Conservation (phyloP, 2,329 filamentous ascomycete genomes). For the Beauveria brongniartii region DNA sequence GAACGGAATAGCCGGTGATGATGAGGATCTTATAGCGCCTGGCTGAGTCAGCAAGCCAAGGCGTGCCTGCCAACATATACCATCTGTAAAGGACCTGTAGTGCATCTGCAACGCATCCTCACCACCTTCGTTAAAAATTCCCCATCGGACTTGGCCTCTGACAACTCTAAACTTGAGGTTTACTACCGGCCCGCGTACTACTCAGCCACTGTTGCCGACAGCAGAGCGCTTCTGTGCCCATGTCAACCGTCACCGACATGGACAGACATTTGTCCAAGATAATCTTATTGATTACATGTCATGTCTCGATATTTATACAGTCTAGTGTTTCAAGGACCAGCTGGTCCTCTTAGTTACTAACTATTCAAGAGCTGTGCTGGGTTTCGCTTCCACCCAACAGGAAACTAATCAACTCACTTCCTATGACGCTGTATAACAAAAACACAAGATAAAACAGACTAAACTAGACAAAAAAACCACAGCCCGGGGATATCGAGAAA, state of each 20-base stretch:
- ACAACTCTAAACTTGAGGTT: no score
- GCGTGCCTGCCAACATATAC: no score
- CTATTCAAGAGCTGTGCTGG: background rate
- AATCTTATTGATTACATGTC: background rate
- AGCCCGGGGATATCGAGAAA: slow-evolving; percentile 12
- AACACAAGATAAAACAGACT: background rate
- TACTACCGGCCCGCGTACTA: slow-evolving; percentile 1
- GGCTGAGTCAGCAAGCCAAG: no score
- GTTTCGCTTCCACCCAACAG: background rate
- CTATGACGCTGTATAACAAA: background rate
- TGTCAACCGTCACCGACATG: background rate
- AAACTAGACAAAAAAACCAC: background rate
- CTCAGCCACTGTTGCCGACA: background rate
- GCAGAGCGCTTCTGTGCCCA: background rate
- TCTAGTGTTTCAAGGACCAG: background rate
- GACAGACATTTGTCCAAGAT: background rate
- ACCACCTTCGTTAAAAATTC: no score
- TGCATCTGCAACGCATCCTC: no score
- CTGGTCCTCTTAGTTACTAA: background rate
- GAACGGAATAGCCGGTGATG: no score
- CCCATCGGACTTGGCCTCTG: no score
- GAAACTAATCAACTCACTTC: background rate
- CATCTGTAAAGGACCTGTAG: no score
- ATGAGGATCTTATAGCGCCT: no score
- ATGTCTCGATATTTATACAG: slow-evolving; percentile 9